A percentile compares a stretch with the other conserved stretches of the same genome.
phyloP scores from a whole-genome alignment of 129 eudicot genomes.

The Sambucus nigra region DNA sequence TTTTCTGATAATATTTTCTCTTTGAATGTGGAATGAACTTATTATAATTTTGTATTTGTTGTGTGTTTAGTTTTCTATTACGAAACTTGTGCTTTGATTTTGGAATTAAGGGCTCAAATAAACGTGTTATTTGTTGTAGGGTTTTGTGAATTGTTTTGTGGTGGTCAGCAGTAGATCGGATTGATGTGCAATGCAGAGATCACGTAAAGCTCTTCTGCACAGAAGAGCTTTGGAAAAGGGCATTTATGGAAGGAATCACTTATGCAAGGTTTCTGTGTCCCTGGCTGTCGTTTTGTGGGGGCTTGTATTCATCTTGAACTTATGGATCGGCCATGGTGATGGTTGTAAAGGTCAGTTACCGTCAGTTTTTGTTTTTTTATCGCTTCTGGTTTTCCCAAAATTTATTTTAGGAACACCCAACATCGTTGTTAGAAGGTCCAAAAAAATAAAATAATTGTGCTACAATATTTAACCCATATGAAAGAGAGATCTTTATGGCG shows the following conservation, averaged over 20 bases:
- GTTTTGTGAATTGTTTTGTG: slow-evolving; percentile 13
- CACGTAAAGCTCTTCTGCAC: slow-evolving; percentile 90
- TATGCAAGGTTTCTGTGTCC: slow-evolving; percentile 64
- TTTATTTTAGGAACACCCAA: neutral
- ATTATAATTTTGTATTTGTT: no score
- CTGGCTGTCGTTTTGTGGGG: slow-evolving; percentile 73
- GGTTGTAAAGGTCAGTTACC: slow-evolving; percentile 55
- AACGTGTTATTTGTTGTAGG: slow-evolving; percentile 17
- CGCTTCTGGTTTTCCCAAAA: neutral
- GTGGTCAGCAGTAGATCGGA: slow-evolving; percentile 21
- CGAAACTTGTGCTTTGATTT: neutral
- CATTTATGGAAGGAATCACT: slow-evolving; percentile 32
- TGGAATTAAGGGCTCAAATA: neutral
- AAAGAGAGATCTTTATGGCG: no score
- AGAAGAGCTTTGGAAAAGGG: slow-evolving; percentile 70
- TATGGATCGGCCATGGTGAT: slow-evolving; percentile 77
- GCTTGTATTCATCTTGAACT: slow-evolving; percentile 54
- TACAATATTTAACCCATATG: no score
- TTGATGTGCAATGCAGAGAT: slow-evolving; percentile 96
- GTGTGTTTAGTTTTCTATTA: no score
- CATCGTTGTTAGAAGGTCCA: neutral
- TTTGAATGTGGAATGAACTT: no score
- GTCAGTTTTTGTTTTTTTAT: neutral
- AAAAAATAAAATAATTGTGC: no score
- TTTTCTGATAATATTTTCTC: neutral